phyloP scores from a whole-genome alignment of 352 stramenopile species.

The Phytophthora sp. region DNA sequence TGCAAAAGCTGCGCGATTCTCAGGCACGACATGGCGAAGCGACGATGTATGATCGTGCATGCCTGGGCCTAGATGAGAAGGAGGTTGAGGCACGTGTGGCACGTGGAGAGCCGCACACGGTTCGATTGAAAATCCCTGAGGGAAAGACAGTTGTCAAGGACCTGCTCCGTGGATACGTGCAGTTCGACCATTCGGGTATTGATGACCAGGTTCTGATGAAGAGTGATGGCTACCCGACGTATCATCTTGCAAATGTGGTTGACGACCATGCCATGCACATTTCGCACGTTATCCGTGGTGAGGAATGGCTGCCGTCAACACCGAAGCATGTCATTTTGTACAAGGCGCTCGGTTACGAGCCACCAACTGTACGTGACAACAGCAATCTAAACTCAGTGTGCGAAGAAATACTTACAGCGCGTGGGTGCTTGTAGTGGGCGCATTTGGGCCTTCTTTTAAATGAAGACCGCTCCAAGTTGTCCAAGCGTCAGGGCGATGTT shows the following conservation, averaged over 20 bases:
- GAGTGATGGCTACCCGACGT: constrained; percentile 93
- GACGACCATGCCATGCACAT: constrained; percentile 98
- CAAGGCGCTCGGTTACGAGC: constrained; percentile 82
- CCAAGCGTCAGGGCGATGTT: constrained; percentile 97
- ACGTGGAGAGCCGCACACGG: constrained; percentile 89
- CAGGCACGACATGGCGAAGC: constrained; percentile 89
- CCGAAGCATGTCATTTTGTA: constrained; percentile 93
- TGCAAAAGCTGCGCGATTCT: constrained; percentile 92
- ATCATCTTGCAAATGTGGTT: constrained; percentile 94
- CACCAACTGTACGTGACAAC: constrained; percentile 49
- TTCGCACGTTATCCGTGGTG: constrained; percentile 97
- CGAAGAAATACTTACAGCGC: not conserved
- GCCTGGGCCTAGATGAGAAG: constrained; percentile 91
- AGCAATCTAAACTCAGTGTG: not conserved
- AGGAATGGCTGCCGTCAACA: constrained; percentile 93
- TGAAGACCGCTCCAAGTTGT: constrained; percentile 98
- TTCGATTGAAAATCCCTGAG: constrained; percentile 95
- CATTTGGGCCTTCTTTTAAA: constrained; percentile 96
- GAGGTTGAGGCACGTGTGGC: constrained; percentile 91
- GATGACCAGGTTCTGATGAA: constrained; percentile 95
- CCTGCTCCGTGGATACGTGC: constrained; percentile 94
- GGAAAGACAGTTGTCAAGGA: constrained; percentile 96
- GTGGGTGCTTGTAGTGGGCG: constrained; percentile 65
- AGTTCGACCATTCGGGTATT: constrained; percentile 88
- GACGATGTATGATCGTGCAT: constrained; percentile 98